Base-by-base conservation (phyloP, 75 land plant species). In the Picea sitchensis region DNA sequence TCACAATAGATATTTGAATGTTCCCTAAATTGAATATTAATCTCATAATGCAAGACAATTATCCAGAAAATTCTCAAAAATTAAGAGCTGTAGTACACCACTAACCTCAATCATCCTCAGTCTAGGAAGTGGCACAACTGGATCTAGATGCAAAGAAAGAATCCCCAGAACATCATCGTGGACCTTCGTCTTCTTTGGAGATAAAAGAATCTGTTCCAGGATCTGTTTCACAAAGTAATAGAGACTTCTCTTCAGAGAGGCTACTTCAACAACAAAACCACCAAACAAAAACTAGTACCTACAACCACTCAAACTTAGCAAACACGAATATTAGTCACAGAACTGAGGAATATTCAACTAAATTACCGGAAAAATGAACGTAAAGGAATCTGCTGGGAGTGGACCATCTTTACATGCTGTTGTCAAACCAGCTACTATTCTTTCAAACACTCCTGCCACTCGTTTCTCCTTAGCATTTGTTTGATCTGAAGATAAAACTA, bases 381-480 rank as follows among this genome's bases (percentile, higher is more conserved):
- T 83, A 82, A 95, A 98, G 4, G 99, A 85, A 79, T 94, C 94
- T 18, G 94, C 96, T 65, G 99, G 99, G 56, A 98, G 88, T 65
- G 95, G 93, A 23, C 98, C 96, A 83, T 79, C 81, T 87, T 88
- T 92, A 80, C 96, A 98, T 51, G 99, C 90, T 7, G 82, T 54
- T 14, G 87, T 84, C 58, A 98, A 61, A 11, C 93, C 94, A 78
- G 51, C 65, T 15, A 92, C 81, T 77, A 98, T 85, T 64, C 93
- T 83, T 63, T 95, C 95, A 74, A 98, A 88, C 56, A 93, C 91
- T 75, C 95, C 89, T 61, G 80, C 58, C 9, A 85, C 51, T 67
- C 82, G 80, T 21, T 51, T 84, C 57, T 79, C 83, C 11, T 80
- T 58, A 44, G 32, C 31, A 38, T 80, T 90, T 21, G 61, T 64